Evolutionary conservation across 352 stramenopile species (phyloP), one percentile per base, ranked within the genome.

Genomic region (Globisporangium apiculatum): DNA sequence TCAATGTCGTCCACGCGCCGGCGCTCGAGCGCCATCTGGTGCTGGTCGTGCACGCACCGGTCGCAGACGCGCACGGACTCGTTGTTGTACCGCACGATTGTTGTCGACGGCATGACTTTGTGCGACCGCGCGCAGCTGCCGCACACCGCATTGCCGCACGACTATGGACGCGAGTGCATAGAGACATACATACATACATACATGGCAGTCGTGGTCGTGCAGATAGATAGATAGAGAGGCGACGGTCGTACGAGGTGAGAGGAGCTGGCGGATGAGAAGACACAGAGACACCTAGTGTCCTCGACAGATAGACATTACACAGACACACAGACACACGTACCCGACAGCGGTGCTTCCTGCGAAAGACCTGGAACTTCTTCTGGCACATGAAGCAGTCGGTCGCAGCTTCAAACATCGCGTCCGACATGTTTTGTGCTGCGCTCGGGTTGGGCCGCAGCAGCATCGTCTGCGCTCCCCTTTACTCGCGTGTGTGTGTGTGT

Each of bases 331-430:
- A 31, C 15, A 43, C 2, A 59, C 55, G 54, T 72, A 94, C 84
- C 59, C 75, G 69, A 57, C 84, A 94, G 50, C 84, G 84, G 59
- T 94, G 82, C 55, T 92, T 94, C 59, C 81, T 79, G 37, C 84
- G 82, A 50, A 94, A 94, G 18, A 82, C 79, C 69, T 92, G 79
- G 62, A 94, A 92, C 54, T 89, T 91, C 64, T 91, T 94, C 48
- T 89, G 71, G 64, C 84, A 94, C 57, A 89, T 75, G 55, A 67
- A 76, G 65, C 84, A 94, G 61, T 94, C 84, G 56, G 55, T 47
- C 5, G 79, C 67, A 4, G 76, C 71, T 43, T 93, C 81, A 46
- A 76, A 93, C 55, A 66, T 57, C 53, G 72, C 54, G 51, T 84
- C 72, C 18, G 74, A 65, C 48, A 79, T 70, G 47, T 62, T 53